Evolutionary conservation across 202 grass and related monocot genomes (phyloP).

Genomic region (Carex sylvatica): DNA sequence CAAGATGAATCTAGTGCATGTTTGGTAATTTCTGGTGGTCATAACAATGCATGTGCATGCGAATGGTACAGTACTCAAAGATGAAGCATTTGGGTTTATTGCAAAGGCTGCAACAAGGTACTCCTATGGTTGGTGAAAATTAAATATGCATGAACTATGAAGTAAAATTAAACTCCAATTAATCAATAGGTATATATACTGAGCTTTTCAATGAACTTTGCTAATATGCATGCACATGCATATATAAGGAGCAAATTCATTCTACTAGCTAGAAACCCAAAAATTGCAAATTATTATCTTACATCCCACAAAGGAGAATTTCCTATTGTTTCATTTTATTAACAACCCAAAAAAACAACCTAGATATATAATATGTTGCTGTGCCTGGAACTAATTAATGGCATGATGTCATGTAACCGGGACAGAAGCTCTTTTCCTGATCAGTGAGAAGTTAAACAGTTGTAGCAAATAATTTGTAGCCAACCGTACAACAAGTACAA

Average conservation of each 20-base stretch:
- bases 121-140: conserved; percentile 4
- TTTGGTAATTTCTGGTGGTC: conserved; percentile 6
- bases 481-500: conserved; percentile 20
- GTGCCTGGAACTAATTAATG: background rate
- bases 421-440: conserved; percentile 3
- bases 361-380: background rate
- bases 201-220: background rate
- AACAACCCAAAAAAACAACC: background rate
- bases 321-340: background rate
- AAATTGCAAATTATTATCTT: background rate
- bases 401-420: conserved; percentile 5
- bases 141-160: background rate
- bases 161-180: background rate
- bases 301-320: background rate
- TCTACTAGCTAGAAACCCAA: background rate
- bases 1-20: background rate
- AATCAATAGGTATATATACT: background rate
- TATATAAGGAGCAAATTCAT: background rate
- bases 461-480: background rate
- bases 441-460: conserved; percentile 4
- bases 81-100: background rate
- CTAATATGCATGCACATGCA: background rate
- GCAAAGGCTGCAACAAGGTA: background rate
- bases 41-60: conserved; percentile 16
- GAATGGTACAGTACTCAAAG: background rate